These are phyloP conservation scores for Wickerhamiella domercqiae DNA, from an alignment of 805 yeast species.

Conservation along the genomic window DNA sequence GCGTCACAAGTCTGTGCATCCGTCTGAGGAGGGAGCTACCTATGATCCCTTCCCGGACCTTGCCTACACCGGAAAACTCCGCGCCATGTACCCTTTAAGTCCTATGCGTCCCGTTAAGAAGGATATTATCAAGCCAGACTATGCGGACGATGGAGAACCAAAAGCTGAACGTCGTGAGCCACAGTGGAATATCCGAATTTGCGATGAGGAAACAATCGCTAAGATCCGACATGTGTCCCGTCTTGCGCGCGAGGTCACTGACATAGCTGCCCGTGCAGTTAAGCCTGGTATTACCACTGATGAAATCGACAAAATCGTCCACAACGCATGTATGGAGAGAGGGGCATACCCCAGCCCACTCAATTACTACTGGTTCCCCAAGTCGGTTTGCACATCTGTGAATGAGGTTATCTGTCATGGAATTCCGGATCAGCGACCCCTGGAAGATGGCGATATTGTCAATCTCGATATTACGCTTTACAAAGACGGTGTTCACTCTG, in stretches of 20 bases:
- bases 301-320: constrained; percentile 73
- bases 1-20: constrained; percentile 60
- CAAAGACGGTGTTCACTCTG: constrained; percentile 83
- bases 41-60: constrained; percentile 82
- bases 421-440: constrained; percentile 76
- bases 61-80: constrained; percentile 55
- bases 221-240: constrained; percentile 61
- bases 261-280: constrained; percentile 68
- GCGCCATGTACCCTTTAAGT: constrained; percentile 70
- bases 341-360: constrained; percentile 89
- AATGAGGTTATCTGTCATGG: constrained; percentile 97
- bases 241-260: constrained; percentile 77
- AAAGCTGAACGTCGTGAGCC: constrained; percentile 50
- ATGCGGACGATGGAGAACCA: constrained; percentile 70
- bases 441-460: constrained; percentile 87
- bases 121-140: constrained; percentile 62
- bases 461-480: constrained; percentile 79
- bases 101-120: constrained; percentile 60
- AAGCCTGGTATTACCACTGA: constrained; percentile 89
- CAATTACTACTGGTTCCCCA: constrained; percentile 87
- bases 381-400: constrained; percentile 80
- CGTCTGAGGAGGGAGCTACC: constrained; percentile 29
- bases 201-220: constrained; percentile 53
- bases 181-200: constrained; percentile 42
- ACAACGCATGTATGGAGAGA: constrained; percentile 74